Evolutionary conservation across 352 stramenopile genomes (phyloP).

Genomic region (Thalassiosira hispida): DNA sequence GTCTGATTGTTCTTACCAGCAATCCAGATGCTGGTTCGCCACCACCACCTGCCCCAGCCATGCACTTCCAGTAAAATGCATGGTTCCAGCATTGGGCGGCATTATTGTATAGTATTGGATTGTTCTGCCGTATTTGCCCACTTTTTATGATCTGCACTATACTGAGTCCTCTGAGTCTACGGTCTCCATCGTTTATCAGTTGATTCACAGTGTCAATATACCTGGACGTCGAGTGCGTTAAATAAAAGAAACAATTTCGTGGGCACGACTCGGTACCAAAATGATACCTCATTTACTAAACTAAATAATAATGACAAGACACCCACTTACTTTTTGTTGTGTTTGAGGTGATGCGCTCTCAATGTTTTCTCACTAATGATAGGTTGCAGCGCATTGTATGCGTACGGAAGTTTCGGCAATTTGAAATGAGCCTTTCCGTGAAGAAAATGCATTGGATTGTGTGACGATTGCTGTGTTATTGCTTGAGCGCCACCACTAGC

Average conservation of each 20-base stretch:
- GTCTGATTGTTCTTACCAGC: slow-evolving; percentile 87
- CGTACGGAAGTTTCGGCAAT: slow-evolving; percentile 52
- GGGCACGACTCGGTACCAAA: background rate
- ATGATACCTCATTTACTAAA: background rate
- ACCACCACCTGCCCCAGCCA: slow-evolving; percentile 80
- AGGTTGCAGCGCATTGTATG: slow-evolving; percentile 57
- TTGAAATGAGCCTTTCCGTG: slow-evolving; percentile 12
- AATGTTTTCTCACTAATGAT: slow-evolving; percentile 53
- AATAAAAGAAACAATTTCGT: background rate
- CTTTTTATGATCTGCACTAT: slow-evolving; percentile 85
- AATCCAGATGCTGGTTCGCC: slow-evolving; percentile 61
- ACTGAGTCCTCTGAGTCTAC: slow-evolving; percentile 43
- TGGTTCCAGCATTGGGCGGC: slow-evolving; percentile 76
- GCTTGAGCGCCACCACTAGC: background rate
- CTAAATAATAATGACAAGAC: slow-evolving; percentile 82
- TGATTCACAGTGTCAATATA: slow-evolving; percentile 78
- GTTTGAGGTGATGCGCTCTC: slow-evolving; percentile 92
- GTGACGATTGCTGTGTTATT: background rate
- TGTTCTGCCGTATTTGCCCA: slow-evolving; percentile 72
- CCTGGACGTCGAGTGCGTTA: slow-evolving; percentile 22
- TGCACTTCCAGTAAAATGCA: slow-evolving; percentile 92
- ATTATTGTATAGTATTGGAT: slow-evolving; percentile 58
- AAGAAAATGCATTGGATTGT: slow-evolving; percentile 6
- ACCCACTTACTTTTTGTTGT: slow-evolving; percentile 88
- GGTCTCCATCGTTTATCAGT: slow-evolving; percentile 59